These are phyloP conservation scores for Perkinsus chesapeaki DNA, from an alignment of 169 alveolate genomes.

Conservation along the genomic window DNA sequence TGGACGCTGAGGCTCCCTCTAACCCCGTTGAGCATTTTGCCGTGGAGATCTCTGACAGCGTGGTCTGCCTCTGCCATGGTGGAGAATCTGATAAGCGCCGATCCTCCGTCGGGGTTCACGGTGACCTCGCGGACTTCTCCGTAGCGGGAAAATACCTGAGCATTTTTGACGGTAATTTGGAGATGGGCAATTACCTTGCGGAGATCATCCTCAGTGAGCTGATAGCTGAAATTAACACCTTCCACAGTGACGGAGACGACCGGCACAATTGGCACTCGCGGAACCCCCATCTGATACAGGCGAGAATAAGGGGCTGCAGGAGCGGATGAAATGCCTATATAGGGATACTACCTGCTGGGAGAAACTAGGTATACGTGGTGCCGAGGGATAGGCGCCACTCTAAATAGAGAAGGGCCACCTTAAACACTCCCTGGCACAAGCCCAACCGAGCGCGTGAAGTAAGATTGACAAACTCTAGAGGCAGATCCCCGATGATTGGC, in stretches of 20 bases:
- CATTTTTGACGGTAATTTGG: background rate
- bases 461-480: background rate
- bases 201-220: slow-evolving; percentile 6
- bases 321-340: no score
- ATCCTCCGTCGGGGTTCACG: background rate
- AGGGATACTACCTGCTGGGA: background rate
- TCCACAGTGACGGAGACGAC: background rate
- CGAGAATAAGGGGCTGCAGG: background rate
- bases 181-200: background rate
- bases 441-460: no score
- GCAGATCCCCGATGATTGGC: background rate
- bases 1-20: background rate
- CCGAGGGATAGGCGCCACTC: background rate
- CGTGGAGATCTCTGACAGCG: slow-evolving; percentile 1
- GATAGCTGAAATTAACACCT: background rate
- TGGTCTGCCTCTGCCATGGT: background rate
- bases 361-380: background rate
- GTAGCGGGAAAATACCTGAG: slow-evolving; percentile 1
- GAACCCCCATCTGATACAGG: background rate
- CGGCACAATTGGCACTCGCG: background rate
- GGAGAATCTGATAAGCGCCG: background rate
- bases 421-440: no score
- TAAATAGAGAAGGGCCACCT: background rate
- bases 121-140: background rate
- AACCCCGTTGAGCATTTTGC: slow-evolving; percentile 5